These are phyloP conservation scores for Wickerhamiella shivajii DNA, from an alignment of 805 yeast species.

Conservation along the genomic window DNA sequence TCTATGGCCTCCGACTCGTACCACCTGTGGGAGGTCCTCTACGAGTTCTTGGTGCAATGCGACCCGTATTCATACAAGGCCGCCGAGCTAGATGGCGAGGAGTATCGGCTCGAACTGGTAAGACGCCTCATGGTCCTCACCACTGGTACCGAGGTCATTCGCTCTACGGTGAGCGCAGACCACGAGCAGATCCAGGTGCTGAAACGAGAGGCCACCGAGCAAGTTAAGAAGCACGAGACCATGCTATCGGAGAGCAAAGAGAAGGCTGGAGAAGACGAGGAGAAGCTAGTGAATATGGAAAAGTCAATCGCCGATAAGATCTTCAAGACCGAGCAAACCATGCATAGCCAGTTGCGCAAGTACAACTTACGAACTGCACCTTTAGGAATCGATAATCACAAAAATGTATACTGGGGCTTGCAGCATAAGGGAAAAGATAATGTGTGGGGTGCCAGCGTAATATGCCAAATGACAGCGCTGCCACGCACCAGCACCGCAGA, in stretches of 20 bases:
- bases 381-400: slow-evolving; percentile 22
- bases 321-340: slow-evolving; percentile 19
- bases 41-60: slow-evolving; percentile 15
- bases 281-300: slow-evolving; percentile 18
- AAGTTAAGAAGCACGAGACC: slow-evolving; percentile 19
- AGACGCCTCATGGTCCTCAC: slow-evolving; percentile 20
- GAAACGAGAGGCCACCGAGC: slow-evolving; percentile 18
- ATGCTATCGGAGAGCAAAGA: slow-evolving; percentile 8
- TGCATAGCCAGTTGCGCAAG: slow-evolving; percentile 20
- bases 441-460: slow-evolving; percentile 26
- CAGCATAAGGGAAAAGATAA: slow-evolving; percentile 22
- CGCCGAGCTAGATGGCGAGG: slow-evolving; percentile 17
- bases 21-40: slow-evolving; percentile 22
- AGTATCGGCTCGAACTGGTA: slow-evolving; percentile 19
- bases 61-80: slow-evolving; percentile 13
- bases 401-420: slow-evolving; percentile 26
- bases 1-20: slow-evolving; percentile 22
- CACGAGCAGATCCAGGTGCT: slow-evolving; percentile 20
- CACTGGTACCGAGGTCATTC: slow-evolving; percentile 24
- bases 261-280: slow-evolving; percentile 11
- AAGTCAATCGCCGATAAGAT: slow-evolving; percentile 18
- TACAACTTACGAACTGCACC: slow-evolving; percentile 23
- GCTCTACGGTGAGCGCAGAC: slow-evolving; percentile 23
- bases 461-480: slow-evolving; percentile 18
- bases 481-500: too few relatives aligned